Evolutionary conservation across 345 rosid species (phyloP).

Genomic region (Leavenworthia alabamica): DNA sequence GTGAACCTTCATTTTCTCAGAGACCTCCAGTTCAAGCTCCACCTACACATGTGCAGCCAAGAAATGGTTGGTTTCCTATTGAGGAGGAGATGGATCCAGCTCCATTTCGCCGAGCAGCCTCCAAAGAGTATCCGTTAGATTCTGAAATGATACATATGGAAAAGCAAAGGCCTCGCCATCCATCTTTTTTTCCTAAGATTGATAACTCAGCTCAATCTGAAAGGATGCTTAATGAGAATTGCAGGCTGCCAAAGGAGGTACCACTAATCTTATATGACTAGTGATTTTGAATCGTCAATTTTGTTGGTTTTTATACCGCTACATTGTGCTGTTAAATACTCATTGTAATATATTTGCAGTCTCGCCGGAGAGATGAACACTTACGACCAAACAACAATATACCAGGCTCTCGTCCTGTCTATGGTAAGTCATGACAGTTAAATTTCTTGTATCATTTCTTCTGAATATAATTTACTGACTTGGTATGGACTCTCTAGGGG

Average conservation of each 20-base stretch:
- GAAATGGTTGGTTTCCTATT: slow-evolving; percentile 64
- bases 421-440: slow-evolving; percentile 44
- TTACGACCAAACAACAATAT: slow-evolving; percentile 44
- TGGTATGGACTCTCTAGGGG: slow-evolving; percentile 43
- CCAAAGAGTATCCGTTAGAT: slow-evolving; percentile 63
- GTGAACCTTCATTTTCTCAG: slow-evolving; percentile 62
- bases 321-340: neutral
- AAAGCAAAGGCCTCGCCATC: slow-evolving; percentile 56
- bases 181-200: slow-evolving; percentile 51
- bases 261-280: slow-evolving; percentile 4
- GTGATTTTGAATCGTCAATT: neutral
- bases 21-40: slow-evolving; percentile 61
- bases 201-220: slow-evolving; percentile 63
- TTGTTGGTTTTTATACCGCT: neutral
- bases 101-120: slow-evolving; percentile 46
- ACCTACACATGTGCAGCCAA: slow-evolving; percentile 54
- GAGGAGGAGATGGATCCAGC: slow-evolving; percentile 87
- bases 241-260: slow-evolving; percentile 79
- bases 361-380: slow-evolving; percentile 38
- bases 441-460: slow-evolving; percentile 13
- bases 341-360: slow-evolving; percentile 42
- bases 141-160: slow-evolving; percentile 61
- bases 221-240: slow-evolving; percentile 69
- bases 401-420: slow-evolving; percentile 52
- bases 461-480: slow-evolving; percentile 12